Evolutionary conservation across 768 basidiomycete genomes (phyloP).

Genomic region (Xerocomellus chrysenteron): DNA sequence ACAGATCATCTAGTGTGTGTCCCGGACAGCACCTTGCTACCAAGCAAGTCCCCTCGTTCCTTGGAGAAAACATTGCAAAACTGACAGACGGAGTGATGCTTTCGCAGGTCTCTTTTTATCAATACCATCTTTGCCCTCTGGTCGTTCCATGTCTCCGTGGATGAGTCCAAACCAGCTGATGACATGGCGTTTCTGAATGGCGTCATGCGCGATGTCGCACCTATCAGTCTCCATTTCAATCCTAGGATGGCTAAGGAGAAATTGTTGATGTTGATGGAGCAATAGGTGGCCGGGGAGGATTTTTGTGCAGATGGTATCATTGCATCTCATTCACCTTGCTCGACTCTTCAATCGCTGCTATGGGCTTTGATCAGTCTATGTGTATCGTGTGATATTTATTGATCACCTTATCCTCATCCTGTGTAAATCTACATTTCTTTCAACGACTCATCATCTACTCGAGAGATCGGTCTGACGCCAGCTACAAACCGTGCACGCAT

Average conservation of each 20-base stretch:
- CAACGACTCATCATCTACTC: neutral
- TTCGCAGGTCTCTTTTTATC: constrained; percentile 53
- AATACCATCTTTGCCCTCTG: constrained; percentile 60
- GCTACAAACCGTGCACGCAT: too few species aligned
- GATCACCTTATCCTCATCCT: neutral
- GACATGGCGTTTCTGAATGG: constrained; percentile 49
- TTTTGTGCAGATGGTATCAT: neutral
- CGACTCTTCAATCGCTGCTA: too few species aligned
- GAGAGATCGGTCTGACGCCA: neutral
- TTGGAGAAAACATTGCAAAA: neutral
- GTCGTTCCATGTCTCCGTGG: constrained; percentile 52
- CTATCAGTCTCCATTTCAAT: constrained; percentile 54
- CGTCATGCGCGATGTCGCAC: constrained; percentile 27
- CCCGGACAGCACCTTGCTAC: constrained; percentile 55
- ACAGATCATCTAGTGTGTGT: constrained; percentile 42
- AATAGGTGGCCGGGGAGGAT: neutral
- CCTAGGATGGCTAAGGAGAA: constrained; percentile 33
- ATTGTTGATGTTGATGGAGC: constrained; percentile 6
- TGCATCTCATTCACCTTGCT: neutral
- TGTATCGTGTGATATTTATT: neutral
- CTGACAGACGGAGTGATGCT: neutral
- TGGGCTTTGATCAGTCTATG: neutral
- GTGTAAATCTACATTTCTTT: neutral
- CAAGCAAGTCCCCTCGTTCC: constrained; percentile 28
- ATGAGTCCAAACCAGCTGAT: constrained; percentile 51